Conservation (phyloP, 2,329 filamentous ascomycete genomes). For the Hypoxylon sp. region DNA sequence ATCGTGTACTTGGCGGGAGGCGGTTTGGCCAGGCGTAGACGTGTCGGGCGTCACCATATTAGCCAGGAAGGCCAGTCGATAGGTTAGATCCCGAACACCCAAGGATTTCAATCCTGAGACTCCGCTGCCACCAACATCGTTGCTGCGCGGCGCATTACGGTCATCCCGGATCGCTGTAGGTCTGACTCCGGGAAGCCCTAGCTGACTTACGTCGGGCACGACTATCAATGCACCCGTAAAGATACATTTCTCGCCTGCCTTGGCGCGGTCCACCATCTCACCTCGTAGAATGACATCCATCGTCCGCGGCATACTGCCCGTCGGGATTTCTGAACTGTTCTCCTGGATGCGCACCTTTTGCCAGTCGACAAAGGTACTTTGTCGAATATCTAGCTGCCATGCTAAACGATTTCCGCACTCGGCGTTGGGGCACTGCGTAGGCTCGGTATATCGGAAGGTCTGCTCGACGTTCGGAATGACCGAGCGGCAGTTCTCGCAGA, state of each 20-base stretch:
- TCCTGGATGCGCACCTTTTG: slow-evolving; percentile 98
- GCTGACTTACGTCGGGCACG: slow-evolving; percentile 94
- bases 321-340: slow-evolving; percentile 98
- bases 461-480: slow-evolving; percentile 94
- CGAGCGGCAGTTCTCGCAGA: slow-evolving; percentile 87
- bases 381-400: slow-evolving; percentile 97
- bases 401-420: slow-evolving; percentile 89
- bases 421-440: slow-evolving; percentile 91
- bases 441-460: slow-evolving; percentile 97
- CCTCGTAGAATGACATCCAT: slow-evolving; percentile 97
- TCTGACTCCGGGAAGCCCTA: slow-evolving; percentile 86
- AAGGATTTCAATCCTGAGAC: slow-evolving; percentile 90
- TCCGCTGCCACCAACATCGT: slow-evolving; percentile 85
- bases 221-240: slow-evolving; percentile 97
- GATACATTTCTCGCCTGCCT: slow-evolving; percentile 97
- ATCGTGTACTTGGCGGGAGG: slow-evolving; percentile 82
- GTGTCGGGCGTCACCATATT: slow-evolving; percentile 96
- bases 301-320: slow-evolving; percentile 97
- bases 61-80: slow-evolving; percentile 94
- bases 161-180: slow-evolving; percentile 89
- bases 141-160: slow-evolving; percentile 76
- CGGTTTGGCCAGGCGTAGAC: slow-evolving; percentile 80
- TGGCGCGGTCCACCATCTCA: slow-evolving; percentile 96
- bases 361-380: slow-evolving; percentile 99
- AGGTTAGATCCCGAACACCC: slow-evolving; percentile 94